These are phyloP conservation scores for Dentipellis sp. DNA, from an alignment of 768 basidiomycete species.

Conservation along the genomic window DNA sequence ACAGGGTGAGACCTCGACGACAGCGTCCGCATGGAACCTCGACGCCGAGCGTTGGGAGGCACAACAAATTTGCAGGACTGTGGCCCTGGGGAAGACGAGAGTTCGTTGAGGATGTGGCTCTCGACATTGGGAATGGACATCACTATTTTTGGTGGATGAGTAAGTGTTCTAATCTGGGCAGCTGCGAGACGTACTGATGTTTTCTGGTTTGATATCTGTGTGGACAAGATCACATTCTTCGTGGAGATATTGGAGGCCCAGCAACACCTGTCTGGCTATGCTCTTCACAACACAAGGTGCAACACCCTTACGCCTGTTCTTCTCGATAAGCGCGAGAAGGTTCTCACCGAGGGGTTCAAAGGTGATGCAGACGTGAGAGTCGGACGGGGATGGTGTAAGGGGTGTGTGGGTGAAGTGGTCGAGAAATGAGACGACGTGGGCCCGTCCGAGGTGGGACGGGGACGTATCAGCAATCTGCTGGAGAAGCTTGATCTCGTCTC, in stretches of 20 bases:
- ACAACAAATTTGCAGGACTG: slow-evolving; percentile 77
- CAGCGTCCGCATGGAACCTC: slow-evolving; percentile 35
- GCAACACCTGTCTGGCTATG: slow-evolving; percentile 78
- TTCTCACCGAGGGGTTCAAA: slow-evolving; percentile 83
- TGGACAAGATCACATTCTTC: slow-evolving; percentile 90
- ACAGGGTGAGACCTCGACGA: slow-evolving; percentile 27
- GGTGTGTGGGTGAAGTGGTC: slow-evolving; percentile 74
- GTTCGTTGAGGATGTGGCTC: slow-evolving; percentile 59
- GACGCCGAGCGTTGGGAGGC: slow-evolving; percentile 56
- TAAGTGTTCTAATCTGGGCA: neutral
- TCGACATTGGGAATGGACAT: slow-evolving; percentile 80
- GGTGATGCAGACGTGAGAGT: slow-evolving; percentile 78
- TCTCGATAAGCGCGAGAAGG: slow-evolving; percentile 62
- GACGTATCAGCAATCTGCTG: slow-evolving; percentile 63
- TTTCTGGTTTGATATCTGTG: slow-evolving; percentile 93
- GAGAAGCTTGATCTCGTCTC: slow-evolving; percentile 92
- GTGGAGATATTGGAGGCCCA: slow-evolving; percentile 87
- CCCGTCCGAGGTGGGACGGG: slow-evolving; percentile 69
- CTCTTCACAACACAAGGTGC: slow-evolving; percentile 75
- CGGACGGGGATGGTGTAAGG: slow-evolving; percentile 8
- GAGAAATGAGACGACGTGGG: slow-evolving; percentile 80
- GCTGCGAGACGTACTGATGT: slow-evolving; percentile 63
- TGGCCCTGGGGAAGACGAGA: slow-evolving; percentile 58
- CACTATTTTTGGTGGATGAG: slow-evolving; percentile 36
- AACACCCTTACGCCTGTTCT: slow-evolving; percentile 78